Conservation (phyloP, 495 filamentous ascomycete species). For the Penicillium lagena region DNA sequence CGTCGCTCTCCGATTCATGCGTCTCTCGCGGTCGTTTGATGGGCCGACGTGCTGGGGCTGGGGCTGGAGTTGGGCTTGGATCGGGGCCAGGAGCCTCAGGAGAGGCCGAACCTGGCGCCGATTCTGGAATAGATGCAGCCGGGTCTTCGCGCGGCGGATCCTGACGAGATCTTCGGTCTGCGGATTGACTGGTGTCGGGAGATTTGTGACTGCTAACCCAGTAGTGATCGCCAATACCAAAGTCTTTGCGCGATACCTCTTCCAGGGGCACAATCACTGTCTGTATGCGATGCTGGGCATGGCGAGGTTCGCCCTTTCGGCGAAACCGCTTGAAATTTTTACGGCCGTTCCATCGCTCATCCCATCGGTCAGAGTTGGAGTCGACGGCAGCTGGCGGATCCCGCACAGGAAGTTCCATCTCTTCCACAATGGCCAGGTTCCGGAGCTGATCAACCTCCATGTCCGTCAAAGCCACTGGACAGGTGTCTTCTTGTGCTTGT, state of each 20-base stretch:
- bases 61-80: slow-evolving; percentile 7
- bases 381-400: slow-evolving; percentile 17
- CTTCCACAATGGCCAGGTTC: slow-evolving; percentile 70
- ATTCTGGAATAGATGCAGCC: slow-evolving; percentile 6
- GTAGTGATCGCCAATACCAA: slow-evolving; percentile 79
- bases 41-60: slow-evolving; percentile 8
- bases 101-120: slow-evolving; percentile 1
- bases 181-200: slow-evolving; percentile 12
- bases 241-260: slow-evolving; percentile 70
- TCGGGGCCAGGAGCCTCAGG: slow-evolving; percentile 8
- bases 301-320: slow-evolving; percentile 45
- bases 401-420: slow-evolving; percentile 56
- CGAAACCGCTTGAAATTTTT: slow-evolving; percentile 96
- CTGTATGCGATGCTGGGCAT: slow-evolving; percentile 38
- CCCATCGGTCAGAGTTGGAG: slow-evolving; percentile 63
- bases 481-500: slow-evolving; percentile 36
- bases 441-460: slow-evolving; percentile 67
- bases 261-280: slow-evolving; percentile 72
- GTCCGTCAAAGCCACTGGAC: slow-evolving; percentile 46
- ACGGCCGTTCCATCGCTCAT: slow-evolving; percentile 87
- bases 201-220: slow-evolving; percentile 46
- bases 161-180: slow-evolving; percentile 15
- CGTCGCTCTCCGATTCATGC: slow-evolving; percentile 39
- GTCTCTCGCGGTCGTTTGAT: slow-evolving; percentile 36
- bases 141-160: background rate